Percentiles rank a stretch among this genome's conserved stretches.
These are phyloP conservation scores for Sugiyamaella mastotermitis DNA, from an alignment of 805 yeast species.

Conservation along the genomic window DNA sequence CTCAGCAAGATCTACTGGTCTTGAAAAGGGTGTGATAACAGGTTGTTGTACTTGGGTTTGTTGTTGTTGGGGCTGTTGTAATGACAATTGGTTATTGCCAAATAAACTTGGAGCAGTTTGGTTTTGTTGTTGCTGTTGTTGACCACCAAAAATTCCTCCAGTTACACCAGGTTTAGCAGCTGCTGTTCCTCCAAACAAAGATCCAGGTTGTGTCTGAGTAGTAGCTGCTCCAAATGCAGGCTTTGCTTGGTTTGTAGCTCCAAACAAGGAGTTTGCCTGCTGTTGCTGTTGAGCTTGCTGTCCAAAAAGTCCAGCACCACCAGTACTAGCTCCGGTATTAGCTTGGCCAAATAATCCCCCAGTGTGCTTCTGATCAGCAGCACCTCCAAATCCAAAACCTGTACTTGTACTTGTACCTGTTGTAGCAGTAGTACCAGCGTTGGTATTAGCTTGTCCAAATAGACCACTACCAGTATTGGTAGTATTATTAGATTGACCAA, in stretches of 20 bases:
- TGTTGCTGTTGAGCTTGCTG: constrained; percentile 5
- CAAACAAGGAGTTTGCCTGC: background rate
- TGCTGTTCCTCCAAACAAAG: constrained; percentile 1
- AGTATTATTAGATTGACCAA: constrained; percentile 15
- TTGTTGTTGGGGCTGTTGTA: constrained; percentile 19
- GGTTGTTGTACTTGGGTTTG: constrained; percentile 9
- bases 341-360: constrained; percentile 2
- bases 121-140: background rate
- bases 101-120: background rate
- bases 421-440: constrained; percentile 1
- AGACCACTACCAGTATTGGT: constrained; percentile 2
- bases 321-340: constrained; percentile 1
- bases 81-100: constrained; percentile 21
- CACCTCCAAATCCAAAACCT: constrained; percentile 2
- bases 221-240: constrained; percentile 1
- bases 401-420: constrained; percentile 11
- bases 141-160: background rate
- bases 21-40: constrained; percentile 45
- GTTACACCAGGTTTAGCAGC: constrained; percentile 1
- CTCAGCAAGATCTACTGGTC: constrained; percentile 55
- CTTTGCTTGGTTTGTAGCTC: too few relatives aligned
- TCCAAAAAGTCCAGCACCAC: constrained; percentile 28
- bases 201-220: background rate
- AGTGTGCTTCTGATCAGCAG: constrained; percentile 1
- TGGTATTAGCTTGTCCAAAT: constrained; percentile 2